Conservation (phyloP, 208 protist species). For the Kentomonas sorsogonicus region DNA sequence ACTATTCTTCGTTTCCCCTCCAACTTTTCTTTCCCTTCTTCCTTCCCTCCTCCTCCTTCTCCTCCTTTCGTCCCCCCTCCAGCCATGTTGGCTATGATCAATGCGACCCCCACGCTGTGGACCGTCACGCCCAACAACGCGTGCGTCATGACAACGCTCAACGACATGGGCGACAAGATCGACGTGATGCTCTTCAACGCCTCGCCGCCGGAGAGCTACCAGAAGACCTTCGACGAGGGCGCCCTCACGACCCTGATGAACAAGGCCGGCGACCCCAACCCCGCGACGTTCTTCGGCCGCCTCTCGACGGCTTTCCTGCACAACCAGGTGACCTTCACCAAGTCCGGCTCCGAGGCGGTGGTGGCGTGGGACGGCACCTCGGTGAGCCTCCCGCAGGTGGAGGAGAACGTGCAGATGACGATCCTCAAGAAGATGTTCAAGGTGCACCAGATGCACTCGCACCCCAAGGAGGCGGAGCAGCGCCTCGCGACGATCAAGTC, state of each 20-base stretch:
- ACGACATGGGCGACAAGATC: constrained; percentile 41
- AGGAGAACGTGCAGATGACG: constrained; percentile 33
- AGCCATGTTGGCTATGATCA: constrained; percentile 43
- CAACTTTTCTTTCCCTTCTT: constrained; percentile 2
- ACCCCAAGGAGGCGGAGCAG: constrained; percentile 61
- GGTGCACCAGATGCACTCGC: constrained; percentile 32
- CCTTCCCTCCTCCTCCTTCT: constrained; percentile 7
- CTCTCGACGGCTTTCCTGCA: constrained; percentile 43
- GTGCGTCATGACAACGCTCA: constrained; percentile 67
- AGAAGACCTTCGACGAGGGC: constrained; percentile 40
- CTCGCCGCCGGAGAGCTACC: constrained; percentile 31
- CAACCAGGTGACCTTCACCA: constrained; percentile 16
- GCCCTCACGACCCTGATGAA: constrained; percentile 26
- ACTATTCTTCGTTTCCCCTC: background rate
- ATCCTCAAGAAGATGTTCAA: constrained; percentile 44
- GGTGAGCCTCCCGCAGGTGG: constrained; percentile 22
- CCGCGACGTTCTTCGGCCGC: constrained; percentile 56
- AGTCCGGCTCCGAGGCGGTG: constrained; percentile 11
- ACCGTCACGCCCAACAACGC: constrained; percentile 30
- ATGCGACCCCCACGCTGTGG: constrained; percentile 42
- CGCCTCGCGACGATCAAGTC: constrained; percentile 26
- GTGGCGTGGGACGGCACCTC: constrained; percentile 11
- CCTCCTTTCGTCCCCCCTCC: background rate
- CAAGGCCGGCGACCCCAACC: constrained; percentile 35
- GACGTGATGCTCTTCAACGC: constrained; percentile 47